These are phyloP conservation scores for Pseudonitzschia multiseries DNA, from an alignment of 108 stramenopile genomes.

Conservation along the genomic window DNA sequence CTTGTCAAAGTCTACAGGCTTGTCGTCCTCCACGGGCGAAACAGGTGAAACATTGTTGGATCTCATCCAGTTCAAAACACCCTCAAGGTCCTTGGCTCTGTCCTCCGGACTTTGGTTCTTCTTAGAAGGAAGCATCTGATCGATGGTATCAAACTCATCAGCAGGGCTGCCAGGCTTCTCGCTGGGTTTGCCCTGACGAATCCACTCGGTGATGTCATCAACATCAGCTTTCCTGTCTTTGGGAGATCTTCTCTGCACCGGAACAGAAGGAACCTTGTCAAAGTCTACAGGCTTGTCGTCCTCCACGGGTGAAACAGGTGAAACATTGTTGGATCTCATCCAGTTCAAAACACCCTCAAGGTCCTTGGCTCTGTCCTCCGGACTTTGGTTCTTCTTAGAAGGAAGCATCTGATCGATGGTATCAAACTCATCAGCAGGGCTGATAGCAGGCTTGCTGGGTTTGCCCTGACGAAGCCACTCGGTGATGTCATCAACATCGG, in stretches of 20 bases:
- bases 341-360: conserved; percentile 39
- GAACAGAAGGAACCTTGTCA: conserved; percentile 6
- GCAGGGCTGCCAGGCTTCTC: neutral
- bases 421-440: conserved; percentile 2
- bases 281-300: neutral
- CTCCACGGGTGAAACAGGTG: neutral
- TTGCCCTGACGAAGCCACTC: conserved; percentile 28
- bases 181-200: conserved; percentile 10
- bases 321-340: conserved; percentile 17
- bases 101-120: conserved; percentile 24
- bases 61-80: conserved; percentile 18
- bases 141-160: conserved; percentile 13
- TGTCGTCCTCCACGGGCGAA: neutral
- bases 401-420: conserved; percentile 25
- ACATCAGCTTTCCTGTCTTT: conserved; percentile 23
- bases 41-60: conserved; percentile 22
- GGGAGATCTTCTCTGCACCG: neutral
- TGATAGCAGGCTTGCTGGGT: neutral
- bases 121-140: conserved; percentile 30
- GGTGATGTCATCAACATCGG: conserved; percentile 26
- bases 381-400: conserved; percentile 3
- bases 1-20: neutral
- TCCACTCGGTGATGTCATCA: conserved; percentile 27
- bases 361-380: conserved; percentile 33
- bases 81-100: conserved; percentile 21